Percentiles rank a stretch among this genome's conserved stretches.
Evolutionary conservation across 768 basidiomycete genomes (phyloP).

Genomic region (Suillus decipiens): DNA sequence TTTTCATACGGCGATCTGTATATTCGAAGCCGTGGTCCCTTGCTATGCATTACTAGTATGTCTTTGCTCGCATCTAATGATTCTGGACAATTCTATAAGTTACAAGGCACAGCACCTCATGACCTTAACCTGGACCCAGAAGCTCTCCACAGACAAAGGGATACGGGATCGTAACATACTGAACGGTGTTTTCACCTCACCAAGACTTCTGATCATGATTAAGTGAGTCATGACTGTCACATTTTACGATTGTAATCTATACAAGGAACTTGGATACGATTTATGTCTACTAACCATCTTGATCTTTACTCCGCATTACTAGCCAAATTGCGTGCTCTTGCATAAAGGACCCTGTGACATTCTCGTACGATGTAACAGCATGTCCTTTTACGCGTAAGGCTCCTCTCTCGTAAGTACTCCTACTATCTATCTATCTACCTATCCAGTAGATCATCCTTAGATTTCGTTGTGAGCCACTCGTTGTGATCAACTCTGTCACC

Average conservation of each 20-base stretch:
- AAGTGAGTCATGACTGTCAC: background rate
- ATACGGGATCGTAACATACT: background rate
- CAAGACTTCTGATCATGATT: background rate
- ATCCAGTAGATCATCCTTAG: background rate
- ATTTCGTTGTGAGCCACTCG: background rate
- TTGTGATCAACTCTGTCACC: background rate
- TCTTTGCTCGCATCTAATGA: constrained; percentile 5
- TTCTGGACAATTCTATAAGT: background rate
- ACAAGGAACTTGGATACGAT: background rate
- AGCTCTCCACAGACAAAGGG: background rate
- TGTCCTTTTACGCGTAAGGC: background rate
- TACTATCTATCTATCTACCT: background rate
- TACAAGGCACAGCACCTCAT: background rate
- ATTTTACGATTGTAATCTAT: background rate
- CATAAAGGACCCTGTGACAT: background rate
- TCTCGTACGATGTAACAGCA: background rate
- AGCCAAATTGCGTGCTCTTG: background rate
- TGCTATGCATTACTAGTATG: constrained; percentile 3
- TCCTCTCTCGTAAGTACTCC: background rate
- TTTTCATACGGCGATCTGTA: constrained; percentile 4
- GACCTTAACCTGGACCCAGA: background rate
- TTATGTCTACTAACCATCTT: background rate
- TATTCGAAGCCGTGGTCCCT: constrained; percentile 3
- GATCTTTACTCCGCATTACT: background rate
- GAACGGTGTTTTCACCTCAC: background rate